phyloP scores from a whole-genome alignment of 2,329 filamentous ascomycete species.

The Curvularia spicifera region DNA sequence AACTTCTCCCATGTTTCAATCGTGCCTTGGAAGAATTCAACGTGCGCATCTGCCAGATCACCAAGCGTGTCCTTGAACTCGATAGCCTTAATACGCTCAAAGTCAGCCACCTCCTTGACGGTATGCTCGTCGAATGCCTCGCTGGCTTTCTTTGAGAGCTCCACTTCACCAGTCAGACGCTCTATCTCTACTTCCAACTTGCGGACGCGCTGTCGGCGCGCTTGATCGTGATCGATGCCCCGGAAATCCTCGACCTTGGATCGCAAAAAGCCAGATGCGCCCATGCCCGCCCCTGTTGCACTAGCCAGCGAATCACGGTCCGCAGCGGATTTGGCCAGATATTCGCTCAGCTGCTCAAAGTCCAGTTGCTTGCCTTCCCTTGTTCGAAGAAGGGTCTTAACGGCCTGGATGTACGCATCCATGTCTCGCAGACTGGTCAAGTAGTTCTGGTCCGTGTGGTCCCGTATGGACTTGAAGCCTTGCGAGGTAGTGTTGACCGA shows the following conservation, averaged over 20 bases:
- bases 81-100: conserved; percentile 92
- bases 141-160: conserved; percentile 81
- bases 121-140: conserved; percentile 97
- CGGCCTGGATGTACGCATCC: conserved; percentile 87
- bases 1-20: conserved; percentile 88
- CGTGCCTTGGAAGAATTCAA: conserved; percentile 82
- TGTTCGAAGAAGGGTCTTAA: conserved; percentile 87
- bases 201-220: conserved; percentile 81
- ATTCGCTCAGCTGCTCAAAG: conserved; percentile 94
- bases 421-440: conserved; percentile 91
- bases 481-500: conserved; percentile 83
- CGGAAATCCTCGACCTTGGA: conserved; percentile 96
- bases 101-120: conserved; percentile 88
- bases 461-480: conserved; percentile 80
- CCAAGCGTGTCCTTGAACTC: conserved; percentile 91
- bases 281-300: conserved; percentile 68
- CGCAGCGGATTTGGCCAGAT: conserved; percentile 85
- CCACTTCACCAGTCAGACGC: conserved; percentile 83
- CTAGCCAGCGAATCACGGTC: conserved; percentile 82
- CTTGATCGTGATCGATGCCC: conserved; percentile 94
- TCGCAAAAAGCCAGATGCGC: conserved; percentile 85
- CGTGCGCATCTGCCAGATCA: conserved; percentile 80
- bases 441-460: conserved; percentile 95
- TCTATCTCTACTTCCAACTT: conserved; percentile 94
- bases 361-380: conserved; percentile 98